Base-by-base conservation (phyloP, 768 basidiomycete species). In the Termitomyces bulborhizus region DNA sequence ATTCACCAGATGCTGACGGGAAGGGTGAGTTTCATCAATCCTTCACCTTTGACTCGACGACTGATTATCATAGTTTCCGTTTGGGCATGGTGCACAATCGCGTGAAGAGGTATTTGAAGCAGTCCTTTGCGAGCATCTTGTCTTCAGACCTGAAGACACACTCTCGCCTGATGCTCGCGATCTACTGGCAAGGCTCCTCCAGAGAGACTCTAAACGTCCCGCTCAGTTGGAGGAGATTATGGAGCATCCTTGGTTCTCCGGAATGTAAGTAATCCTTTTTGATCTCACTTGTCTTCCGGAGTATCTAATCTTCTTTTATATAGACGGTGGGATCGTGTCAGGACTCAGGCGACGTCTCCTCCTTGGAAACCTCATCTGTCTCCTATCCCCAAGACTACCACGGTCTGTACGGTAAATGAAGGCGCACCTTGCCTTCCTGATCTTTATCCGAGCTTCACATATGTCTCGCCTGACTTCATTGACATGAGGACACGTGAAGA, bases 1-100 rank as follows among this genome's bases (percentile, higher is more conserved):
- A 15, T 62, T 1, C 59, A 55, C 21, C 46, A 54, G 4, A 59
- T 61, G 60, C 5, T 57, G 0, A 59, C 58, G 0, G 48, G 49
- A 0, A 21, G 55, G 7, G 55, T 60, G 27, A 54, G 55, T 56
- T 21, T 41, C 1, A 1, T 24, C 1, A 7, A 1, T 4, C 26
- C 44, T 32, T 4, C 5, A 4, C 18, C 18, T 13, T 31, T 15
- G 1, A 18, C n/a, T 16, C 26, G 6, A 32, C n/a, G n/a, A 3
- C 49, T 50, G 26, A 50, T 24, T 12, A 12, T 29, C 36, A 4
- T 51, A 61, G 60, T 40, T 61, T 0, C 60, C 60, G 0, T 61
- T 61, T 12, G 60, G 57, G 0, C 41, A 46, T 0, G 36, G 37
- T 2, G 44, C 52, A 0, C 24, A 21, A 3, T 41, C 51, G 0